A percentile compares a stretch with the other conserved stretches of the same genome.
These are phyloP conservation scores for Marasmius sp. DNA, from an alignment of 1,284 basidiomycete species.

Conservation along the genomic window DNA sequence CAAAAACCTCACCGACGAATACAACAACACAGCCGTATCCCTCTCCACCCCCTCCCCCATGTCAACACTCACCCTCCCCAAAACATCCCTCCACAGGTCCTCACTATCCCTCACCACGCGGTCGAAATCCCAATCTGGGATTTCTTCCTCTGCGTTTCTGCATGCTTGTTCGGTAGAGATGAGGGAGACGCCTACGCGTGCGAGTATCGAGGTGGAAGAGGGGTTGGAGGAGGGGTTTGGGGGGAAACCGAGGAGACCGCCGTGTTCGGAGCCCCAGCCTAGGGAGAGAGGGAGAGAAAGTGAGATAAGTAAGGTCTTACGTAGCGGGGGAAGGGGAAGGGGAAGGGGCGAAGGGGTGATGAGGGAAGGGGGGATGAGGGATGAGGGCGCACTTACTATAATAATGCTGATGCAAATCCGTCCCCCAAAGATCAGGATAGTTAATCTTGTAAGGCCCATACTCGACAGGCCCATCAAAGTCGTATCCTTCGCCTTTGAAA, in stretches of 20 bases:
- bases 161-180: constrained; percentile 61
- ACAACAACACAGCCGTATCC: constrained; percentile 53
- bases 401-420: constrained; percentile 48
- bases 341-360: neutral
- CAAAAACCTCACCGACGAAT: constrained; percentile 58
- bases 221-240: constrained; percentile 27
- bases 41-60: constrained; percentile 43
- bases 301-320: too few relatives aligned
- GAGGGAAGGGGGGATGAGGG: neutral
- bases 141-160: constrained; percentile 56
- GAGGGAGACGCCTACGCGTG: constrained; percentile 59
- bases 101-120: constrained; percentile 40
- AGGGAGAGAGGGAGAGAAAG: too few relatives aligned
- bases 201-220: constrained; percentile 44
- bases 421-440: constrained; percentile 46
- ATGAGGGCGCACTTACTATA: constrained; percentile 35
- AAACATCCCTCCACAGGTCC: constrained; percentile 53
- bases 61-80: constrained; percentile 54
- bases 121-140: constrained; percentile 59
- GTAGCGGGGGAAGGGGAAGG: too few relatives aligned
- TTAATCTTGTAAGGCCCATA: constrained; percentile 57
- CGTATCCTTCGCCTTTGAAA: constrained; percentile 55
- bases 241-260: constrained; percentile 52
- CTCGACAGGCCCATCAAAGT: constrained; percentile 44
- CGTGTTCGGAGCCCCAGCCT: constrained; percentile 42